A percentile compares a stretch with the other conserved stretches of the same genome.
Conservation (phyloP, 345 rosid genomes). For the Brassica napus region Da-Ae NC_063435.1:28000501-28001000, state of each 20-base stretch:
- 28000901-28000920: conserved; percentile 2
- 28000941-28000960: neutral
- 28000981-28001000: neutral
- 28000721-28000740: neutral
- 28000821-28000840: neutral
- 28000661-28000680: neutral
- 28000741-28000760: neutral
- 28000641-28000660: no score
- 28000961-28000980: neutral
- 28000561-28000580: no score
- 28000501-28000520: no score
- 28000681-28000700: neutral
- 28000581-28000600: no score
- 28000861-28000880: neutral
- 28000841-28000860: conserved; percentile 1
- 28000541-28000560: no score
- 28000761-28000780: neutral
- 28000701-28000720: neutral
- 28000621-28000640: neutral
- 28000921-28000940: neutral
- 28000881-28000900: neutral
- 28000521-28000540: no score
- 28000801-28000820: no score
- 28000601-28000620: no score
- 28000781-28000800: neutral